A percentile compares a stretch with the other conserved stretches of the same genome.
These are phyloP conservation scores for Coix lacrymajobi DNA, from an alignment of 176 grass and related monocot species.

Conservation along the genomic window DNA sequence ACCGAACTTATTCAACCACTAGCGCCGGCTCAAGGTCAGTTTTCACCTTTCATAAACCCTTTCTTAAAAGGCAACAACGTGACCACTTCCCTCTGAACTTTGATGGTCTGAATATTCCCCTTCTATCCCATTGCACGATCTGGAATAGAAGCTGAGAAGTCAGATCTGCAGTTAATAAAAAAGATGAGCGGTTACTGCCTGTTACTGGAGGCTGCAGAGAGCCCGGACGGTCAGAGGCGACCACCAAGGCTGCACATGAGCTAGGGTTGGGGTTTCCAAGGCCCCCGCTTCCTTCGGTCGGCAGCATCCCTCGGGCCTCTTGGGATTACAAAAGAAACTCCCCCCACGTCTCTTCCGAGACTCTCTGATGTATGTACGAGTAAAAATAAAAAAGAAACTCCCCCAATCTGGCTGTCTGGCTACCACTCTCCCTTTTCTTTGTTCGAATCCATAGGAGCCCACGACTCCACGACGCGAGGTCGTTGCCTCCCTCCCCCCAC, in stretches of 20 bases:
- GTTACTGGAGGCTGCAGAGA: neutral
- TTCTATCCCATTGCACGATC: slow-evolving; percentile 36
- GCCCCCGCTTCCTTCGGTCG: slow-evolving; percentile 32
- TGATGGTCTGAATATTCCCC: slow-evolving; percentile 31
- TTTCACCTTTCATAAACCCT: neutral
- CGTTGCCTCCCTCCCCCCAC: slow-evolving; percentile 15
- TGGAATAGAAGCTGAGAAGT: slow-evolving; percentile 41
- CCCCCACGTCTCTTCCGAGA: neutral
- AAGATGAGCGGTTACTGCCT: neutral
- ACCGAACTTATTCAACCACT: neutral
- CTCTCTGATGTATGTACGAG: slow-evolving; percentile 9
- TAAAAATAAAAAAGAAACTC: slow-evolving; percentile 47
- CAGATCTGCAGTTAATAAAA: slow-evolving; percentile 36
- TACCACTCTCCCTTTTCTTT: slow-evolving; percentile 27
- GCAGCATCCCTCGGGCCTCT: slow-evolving; percentile 26
- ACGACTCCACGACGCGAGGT: too few relatives aligned
- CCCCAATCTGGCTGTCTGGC: neutral
- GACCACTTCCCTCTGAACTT: neutral
- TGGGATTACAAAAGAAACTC: slow-evolving; percentile 47
- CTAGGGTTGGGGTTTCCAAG: slow-evolving; percentile 41
- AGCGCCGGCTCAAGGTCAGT: neutral
- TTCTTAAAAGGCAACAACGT: slow-evolving; percentile 19
- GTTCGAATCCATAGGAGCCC: slow-evolving; percentile 59
- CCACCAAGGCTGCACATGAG: neutral
- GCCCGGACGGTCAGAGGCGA: neutral